phyloP scores from a whole-genome alignment of 495 filamentous ascomycete species.

The Aspergillus cavernicola region DNA sequence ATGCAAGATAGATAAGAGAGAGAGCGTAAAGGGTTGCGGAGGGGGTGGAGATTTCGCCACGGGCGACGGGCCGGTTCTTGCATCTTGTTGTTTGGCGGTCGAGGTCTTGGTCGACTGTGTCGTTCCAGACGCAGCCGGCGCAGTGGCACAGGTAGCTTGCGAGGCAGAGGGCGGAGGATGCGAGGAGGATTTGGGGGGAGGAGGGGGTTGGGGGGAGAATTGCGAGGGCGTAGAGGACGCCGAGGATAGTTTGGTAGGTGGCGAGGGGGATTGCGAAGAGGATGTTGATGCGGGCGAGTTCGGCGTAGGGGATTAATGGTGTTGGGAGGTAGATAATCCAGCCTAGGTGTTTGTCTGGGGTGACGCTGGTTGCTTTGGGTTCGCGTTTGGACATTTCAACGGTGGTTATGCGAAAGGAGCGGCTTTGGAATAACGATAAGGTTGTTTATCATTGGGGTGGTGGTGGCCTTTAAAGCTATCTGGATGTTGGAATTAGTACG shows the following conservation, averaged over 20 bases:
- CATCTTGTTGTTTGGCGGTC: slow-evolving; percentile 34
- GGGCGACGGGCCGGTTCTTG: slow-evolving; percentile 26
- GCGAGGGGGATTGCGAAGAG: slow-evolving; percentile 28
- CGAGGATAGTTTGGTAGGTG: slow-evolving; percentile 29
- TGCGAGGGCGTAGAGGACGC: slow-evolving; percentile 16
- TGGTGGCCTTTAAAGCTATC: no score
- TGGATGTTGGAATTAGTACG: no score
- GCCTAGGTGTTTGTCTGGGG: background rate
- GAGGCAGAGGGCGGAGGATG: background rate
- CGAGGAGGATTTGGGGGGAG: background rate
- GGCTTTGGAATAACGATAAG: no score
- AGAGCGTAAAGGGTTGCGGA: background rate
- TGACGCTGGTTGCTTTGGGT: background rate
- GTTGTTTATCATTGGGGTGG: no score
- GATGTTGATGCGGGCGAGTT: slow-evolving; percentile 38
- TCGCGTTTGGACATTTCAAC: no score
- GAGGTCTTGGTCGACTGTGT: slow-evolving; percentile 35
- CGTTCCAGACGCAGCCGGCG: slow-evolving; percentile 32
- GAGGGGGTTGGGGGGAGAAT: background rate
- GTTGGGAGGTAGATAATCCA: background rate
- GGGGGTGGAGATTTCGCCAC: background rate
- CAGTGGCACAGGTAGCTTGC: background rate
- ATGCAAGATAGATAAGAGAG: background rate
- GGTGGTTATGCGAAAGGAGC: no score
- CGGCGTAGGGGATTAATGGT: slow-evolving; percentile 9